Evolutionary conservation across 208 protist species (phyloP).

Genomic region (Entamoeba dispar): DNA sequence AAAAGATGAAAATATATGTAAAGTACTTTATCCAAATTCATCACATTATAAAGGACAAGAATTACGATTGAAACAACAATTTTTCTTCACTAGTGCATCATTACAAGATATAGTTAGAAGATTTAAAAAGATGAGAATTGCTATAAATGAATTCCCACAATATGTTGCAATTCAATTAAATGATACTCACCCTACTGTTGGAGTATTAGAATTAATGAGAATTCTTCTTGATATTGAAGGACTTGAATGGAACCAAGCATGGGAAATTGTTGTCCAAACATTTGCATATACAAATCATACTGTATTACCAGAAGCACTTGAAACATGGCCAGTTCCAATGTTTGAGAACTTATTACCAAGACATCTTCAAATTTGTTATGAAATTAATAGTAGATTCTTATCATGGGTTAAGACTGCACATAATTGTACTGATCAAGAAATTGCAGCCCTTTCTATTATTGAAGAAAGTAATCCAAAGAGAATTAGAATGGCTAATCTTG

Average conservation of each 20-base stretch:
- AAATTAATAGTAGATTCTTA: conserved; percentile 23
- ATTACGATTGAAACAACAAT: conserved; percentile 49
- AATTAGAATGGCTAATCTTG: conserved; percentile 25
- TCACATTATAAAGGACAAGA: conserved; percentile 43
- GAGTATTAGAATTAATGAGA: conserved; percentile 31
- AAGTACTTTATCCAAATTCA: conserved; percentile 60
- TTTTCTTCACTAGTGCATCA: conserved; percentile 20
- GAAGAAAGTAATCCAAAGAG: conserved; percentile 1
- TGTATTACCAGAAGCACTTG: conserved; percentile 26
- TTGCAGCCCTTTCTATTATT: conserved; percentile 9
- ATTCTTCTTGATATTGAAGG: conserved; percentile 39
- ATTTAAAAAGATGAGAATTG: neutral
- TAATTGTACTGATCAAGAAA: neutral
- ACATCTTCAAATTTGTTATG: conserved; percentile 23
- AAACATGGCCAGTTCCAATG: conserved; percentile 17
- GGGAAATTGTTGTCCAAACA: conserved; percentile 11
- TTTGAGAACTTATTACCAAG: conserved; percentile 9
- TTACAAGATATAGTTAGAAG: conserved; percentile 16
- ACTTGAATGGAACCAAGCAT: conserved; percentile 43
- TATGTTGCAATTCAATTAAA: conserved; percentile 13
- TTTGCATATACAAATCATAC: conserved; percentile 29
- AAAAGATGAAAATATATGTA: conserved; percentile 42
- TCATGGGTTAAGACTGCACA: neutral
- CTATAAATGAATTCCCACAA: neutral
- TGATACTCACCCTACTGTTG: conserved; percentile 17